Percentiles rank a stretch among this genome's conserved stretches.
These are phyloP conservation scores for Cladophialophora exuberans DNA, from an alignment of 2,329 filamentous ascomycete species.

Conservation along the genomic window DNA sequence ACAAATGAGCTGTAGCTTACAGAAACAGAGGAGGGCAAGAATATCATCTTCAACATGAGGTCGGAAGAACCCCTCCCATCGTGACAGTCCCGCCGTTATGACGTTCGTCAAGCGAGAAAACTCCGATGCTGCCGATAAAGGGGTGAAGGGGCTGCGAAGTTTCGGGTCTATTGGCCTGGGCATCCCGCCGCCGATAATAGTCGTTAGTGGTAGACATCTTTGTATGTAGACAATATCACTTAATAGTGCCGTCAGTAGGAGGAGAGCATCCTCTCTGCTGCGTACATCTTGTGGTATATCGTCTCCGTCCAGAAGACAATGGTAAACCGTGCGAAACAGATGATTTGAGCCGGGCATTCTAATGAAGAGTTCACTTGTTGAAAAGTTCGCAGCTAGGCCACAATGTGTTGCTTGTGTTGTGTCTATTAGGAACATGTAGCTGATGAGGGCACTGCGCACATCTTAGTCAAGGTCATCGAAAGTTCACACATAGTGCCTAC, in stretches of 20 bases:
- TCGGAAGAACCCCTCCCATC: no score
- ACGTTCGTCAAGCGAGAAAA: no score
- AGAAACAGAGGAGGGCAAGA: no score
- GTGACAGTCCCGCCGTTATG: no score
- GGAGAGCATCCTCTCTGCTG: conserved; percentile 6
- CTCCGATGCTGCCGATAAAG: no score
- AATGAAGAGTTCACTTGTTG: conserved; percentile 14
- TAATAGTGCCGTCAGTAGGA: conserved; percentile 7
- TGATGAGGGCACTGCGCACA: not conserved
- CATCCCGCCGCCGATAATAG: no score
- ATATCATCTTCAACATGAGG: no score
- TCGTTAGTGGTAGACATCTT: no score
- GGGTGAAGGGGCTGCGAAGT: no score
- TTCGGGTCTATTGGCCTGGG: no score
- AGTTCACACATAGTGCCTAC: not conserved
- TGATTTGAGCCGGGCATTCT: conserved; percentile 15
- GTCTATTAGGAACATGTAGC: conserved; percentile 9
- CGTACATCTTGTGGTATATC: conserved; percentile 9
- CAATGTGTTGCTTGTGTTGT: conserved; percentile 9
- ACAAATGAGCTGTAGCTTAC: no score
- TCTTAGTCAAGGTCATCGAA: not conserved
- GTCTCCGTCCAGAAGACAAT: conserved; percentile 10
- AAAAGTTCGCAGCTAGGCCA: conserved; percentile 4
- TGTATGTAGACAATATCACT: conserved; percentile 4
- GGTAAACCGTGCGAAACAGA: conserved; percentile 13